phyloP scores from a whole-genome alignment of 2,329 filamentous ascomycete species.

The Fonsecaea multimorphosa region DNA sequence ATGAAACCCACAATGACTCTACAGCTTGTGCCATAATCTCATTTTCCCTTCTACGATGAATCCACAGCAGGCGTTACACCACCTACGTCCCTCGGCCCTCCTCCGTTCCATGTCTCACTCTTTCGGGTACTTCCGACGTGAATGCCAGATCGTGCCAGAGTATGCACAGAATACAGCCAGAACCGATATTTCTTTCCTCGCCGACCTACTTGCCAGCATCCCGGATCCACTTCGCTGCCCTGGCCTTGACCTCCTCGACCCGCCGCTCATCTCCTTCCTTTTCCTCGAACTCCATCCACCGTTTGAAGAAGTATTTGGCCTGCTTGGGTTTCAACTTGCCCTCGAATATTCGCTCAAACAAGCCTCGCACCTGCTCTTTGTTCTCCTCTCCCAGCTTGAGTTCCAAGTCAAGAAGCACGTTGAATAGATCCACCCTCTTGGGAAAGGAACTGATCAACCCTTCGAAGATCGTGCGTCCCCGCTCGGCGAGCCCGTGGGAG shows the following conservation, averaged over 20 bases:
- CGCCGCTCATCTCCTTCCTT: slow-evolving; percentile 70
- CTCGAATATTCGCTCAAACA: slow-evolving; percentile 78
- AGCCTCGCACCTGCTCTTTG: slow-evolving; percentile 69
- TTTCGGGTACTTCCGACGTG: background rate
- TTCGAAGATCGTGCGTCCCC: slow-evolving; percentile 93
- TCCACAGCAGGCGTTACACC: background rate
- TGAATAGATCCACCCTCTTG: slow-evolving; percentile 92
- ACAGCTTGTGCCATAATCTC: background rate
- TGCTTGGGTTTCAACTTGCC: slow-evolving; percentile 76
- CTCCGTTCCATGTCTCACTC: background rate
- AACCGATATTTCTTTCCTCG: background rate
- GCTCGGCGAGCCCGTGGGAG: slow-evolving; percentile 80
- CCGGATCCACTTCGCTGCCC: slow-evolving; percentile 57
- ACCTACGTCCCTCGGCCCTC: background rate
- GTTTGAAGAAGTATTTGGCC: slow-evolving; percentile 86
- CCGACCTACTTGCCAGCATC: slow-evolving; percentile 1
- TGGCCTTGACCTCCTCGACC: slow-evolving; percentile 71
- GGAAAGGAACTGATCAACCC: slow-evolving; percentile 82
- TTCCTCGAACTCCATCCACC: slow-evolving; percentile 89
- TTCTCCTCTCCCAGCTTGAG: slow-evolving; percentile 69
- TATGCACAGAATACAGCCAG: background rate
- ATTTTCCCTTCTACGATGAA: background rate
- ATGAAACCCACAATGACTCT: background rate
- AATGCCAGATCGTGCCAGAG: background rate
- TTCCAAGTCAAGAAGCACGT: slow-evolving; percentile 87